Base-by-base conservation (phyloP, 495 filamentous ascomycete species). In the Hypomontagnella monticulosa region DNA sequence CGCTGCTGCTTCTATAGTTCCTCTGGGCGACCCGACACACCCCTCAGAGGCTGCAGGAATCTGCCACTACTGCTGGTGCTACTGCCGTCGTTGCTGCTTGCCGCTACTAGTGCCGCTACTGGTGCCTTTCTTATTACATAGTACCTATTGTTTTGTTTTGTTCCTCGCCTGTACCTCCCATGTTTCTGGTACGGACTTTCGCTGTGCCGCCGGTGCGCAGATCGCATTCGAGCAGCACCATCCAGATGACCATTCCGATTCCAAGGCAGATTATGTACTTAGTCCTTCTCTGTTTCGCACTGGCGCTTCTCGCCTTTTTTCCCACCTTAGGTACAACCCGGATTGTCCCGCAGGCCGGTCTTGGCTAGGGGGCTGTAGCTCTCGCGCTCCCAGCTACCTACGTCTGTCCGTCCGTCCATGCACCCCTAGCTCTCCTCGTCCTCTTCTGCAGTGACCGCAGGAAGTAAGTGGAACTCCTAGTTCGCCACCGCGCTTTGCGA, bases 221-320 rank as follows among this genome's bases (percentile, higher is more conserved):
- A 36, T 38, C 16, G 48, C n/a, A 53, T 15, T 44, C 14, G 36
- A 15, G 44, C 43, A 57, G 56, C 40, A 46, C 14, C 33, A 38
- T 34, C 43, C 61, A 38, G 61, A 46, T 63, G 61, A 63, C 61
- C 61, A 56, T 9, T 43, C 27, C 46, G 27, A 15, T 33, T 33
- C 58, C 57, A 32, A 58, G 57, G 57, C 41, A 33, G 63, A 52
- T n/a, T n/a, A n/a, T n/a, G n/a, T n/a, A n/a, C 57, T 52, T 49
- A 27, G 18, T 43, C 30, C 30, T 11, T 46, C 18, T 44, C 34
- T 19, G n/a, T 40, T 16, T 43, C 19, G 34, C 16, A 44, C 49
- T 27, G 23, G 3, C 14, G 6, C 42, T 15, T n/a, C 16, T 33
- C 20, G 23, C 37, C 16, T 33, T 23, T n/a, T n/a, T n/a, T n/a